These are phyloP conservation scores for Chaetomiaceae sp. DNA, from an alignment of 2,329 filamentous ascomycete species.

Conservation along the genomic window DNA sequence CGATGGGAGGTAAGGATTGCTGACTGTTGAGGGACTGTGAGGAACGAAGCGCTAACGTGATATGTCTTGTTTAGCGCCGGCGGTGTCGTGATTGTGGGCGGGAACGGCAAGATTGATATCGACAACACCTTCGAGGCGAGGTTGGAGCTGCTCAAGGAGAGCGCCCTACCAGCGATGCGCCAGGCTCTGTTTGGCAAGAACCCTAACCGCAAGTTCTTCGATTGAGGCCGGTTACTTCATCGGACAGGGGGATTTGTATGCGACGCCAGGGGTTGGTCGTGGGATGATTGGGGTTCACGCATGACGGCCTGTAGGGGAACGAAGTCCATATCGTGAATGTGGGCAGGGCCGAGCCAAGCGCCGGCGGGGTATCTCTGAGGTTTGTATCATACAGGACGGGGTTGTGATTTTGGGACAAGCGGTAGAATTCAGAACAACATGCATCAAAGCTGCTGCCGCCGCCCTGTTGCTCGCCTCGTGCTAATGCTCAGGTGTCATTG, in stretches of 20 bases:
- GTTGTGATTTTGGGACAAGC: not conserved
- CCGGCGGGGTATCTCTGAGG: conserved; percentile 17
- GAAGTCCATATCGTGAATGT: conserved; percentile 9
- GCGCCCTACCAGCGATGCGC: conserved; percentile 78
- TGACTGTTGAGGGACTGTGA: not conserved
- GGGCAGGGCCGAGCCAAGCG: conserved; percentile 4
- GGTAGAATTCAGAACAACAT: conserved; percentile 1
- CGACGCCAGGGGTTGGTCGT: not conserved
- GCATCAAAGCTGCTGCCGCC: not conserved
- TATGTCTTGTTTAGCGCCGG: conserved; percentile 59
- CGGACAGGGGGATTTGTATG: not conserved
- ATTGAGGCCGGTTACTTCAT: conserved; percentile 50
- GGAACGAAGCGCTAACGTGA: conserved; percentile 23
- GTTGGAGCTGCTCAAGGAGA: conserved; percentile 76
- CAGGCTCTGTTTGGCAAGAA: conserved; percentile 90
- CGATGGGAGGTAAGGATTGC: conserved; percentile 69
- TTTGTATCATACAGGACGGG: conserved; percentile 22
- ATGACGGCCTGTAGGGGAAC: conserved; percentile 3
- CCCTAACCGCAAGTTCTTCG: conserved; percentile 90
- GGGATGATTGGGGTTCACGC: conserved; percentile 1
- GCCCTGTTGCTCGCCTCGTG: not conserved
- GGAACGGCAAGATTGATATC: conserved; percentile 90
- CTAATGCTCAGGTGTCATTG: not conserved
- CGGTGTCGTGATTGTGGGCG: conserved; percentile 74
- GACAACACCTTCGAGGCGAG: conserved; percentile 97